A percentile compares a stretch with the other conserved stretches of the same genome.
Evolutionary conservation across 805 yeast species (phyloP).

Genomic region (Sugiyamaella qingdaonensis): DNA sequence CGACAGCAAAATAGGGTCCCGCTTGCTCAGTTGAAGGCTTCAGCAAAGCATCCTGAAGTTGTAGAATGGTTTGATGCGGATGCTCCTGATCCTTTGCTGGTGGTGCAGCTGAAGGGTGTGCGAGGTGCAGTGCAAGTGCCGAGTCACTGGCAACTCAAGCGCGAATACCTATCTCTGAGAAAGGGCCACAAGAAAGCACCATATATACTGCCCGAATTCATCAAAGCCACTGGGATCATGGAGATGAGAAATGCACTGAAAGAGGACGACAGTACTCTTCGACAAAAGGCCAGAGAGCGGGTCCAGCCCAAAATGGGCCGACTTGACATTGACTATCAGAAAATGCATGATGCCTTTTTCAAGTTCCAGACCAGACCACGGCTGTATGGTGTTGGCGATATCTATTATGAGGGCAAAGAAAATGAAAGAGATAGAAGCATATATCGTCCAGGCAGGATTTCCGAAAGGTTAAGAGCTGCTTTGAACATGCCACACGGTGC

Average conservation of each 20-base stretch:
- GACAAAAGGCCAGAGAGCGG: conserved; percentile 72
- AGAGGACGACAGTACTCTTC: conserved; percentile 50
- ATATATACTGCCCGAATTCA: conserved; percentile 73
- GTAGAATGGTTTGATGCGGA: conserved; percentile 88
- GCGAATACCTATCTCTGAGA: conserved; percentile 66
- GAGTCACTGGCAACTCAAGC: conserved; percentile 73
- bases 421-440: conserved; percentile 41
- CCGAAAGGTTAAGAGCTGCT: conserved; percentile 60
- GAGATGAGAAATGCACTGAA: conserved; percentile 70
- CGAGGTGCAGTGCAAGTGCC: conserved; percentile 77
- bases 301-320: conserved; percentile 88
- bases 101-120: conserved; percentile 57
- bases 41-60: conserved; percentile 58
- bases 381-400: conserved; percentile 67
- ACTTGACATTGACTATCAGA: conserved; percentile 79
- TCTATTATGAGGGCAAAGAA: conserved; percentile 75
- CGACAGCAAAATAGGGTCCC: conserved; percentile 55
- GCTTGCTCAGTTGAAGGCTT: conserved; percentile 61
- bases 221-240: conserved; percentile 76
- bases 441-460: conserved; percentile 62
- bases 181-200: conserved; percentile 65
- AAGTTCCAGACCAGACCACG: conserved; percentile 72
- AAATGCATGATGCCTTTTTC: conserved; percentile 81
- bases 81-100: conserved; percentile 69
- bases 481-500: conserved; percentile 57